phyloP scores from a whole-genome alignment of 2,329 filamentous ascomycete species.

The Colletotrichum trifolii region DNA sequence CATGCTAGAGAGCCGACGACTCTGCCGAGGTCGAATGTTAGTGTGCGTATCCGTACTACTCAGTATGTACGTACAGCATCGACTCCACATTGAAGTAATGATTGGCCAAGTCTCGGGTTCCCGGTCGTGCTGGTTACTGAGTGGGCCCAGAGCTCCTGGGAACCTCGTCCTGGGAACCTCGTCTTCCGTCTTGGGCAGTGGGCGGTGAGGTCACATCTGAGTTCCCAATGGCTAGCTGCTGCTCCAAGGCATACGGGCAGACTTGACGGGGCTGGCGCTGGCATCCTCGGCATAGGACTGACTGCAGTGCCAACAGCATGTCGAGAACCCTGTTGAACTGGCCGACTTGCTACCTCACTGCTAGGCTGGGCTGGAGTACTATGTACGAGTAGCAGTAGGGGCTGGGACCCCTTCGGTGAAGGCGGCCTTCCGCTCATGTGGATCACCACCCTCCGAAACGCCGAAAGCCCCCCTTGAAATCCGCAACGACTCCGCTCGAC shows the following conservation, averaged over 20 bases:
- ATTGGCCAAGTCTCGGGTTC: slow-evolving; percentile 6
- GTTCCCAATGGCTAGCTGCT: slow-evolving; percentile 10
- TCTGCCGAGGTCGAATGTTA: slow-evolving; percentile 25
- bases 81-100: not conserved
- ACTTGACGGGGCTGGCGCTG: no score
- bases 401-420: slow-evolving; percentile 18
- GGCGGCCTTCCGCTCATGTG: slow-evolving; percentile 24
- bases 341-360: not conserved
- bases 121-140: slow-evolving; percentile 10
- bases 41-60: not conserved
- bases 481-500: slow-evolving; percentile 21
- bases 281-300: no score
- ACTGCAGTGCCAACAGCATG: no score
- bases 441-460: slow-evolving; percentile 15
- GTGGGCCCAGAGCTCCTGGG: slow-evolving; percentile 8
- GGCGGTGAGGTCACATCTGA: slow-evolving; percentile 19
- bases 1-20: slow-evolving; percentile 12
- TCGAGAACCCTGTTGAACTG: not conserved
- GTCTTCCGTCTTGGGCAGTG: slow-evolving; percentile 6
- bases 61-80: no score
- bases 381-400: no score
- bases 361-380: not conserved
- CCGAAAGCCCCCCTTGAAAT: slow-evolving; percentile 15
- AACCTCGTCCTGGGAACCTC: slow-evolving; percentile 6
- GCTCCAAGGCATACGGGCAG: not conserved